phyloP scores from a whole-genome alignment of 352 stramenopile species.

The Pythium aquatile region DNA sequence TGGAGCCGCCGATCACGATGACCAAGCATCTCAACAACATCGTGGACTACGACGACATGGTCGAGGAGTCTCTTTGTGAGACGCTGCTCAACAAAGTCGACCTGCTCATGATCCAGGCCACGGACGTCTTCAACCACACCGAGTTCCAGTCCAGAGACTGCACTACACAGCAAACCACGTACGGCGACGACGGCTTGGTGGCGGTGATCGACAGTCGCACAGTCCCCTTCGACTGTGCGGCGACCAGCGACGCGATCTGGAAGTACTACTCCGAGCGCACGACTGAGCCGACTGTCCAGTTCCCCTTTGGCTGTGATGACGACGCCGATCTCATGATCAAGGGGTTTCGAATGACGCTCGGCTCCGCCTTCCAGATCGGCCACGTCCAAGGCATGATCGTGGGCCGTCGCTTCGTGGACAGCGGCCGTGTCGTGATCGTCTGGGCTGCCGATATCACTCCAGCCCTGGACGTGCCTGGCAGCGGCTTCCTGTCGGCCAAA shows the following conservation, averaged over 20 bases:
- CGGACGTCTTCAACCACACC: constrained; percentile 1
- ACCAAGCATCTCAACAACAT: constrained; percentile 9
- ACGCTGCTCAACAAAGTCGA: constrained; percentile 8
- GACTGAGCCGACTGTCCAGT: neutral
- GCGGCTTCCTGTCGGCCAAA: neutral
- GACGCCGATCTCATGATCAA: constrained; percentile 19
- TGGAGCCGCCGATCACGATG: neutral
- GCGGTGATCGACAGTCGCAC: constrained; percentile 4
- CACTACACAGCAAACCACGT: neutral
- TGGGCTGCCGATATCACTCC: constrained; percentile 9
- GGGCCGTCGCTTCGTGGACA: constrained; percentile 9
- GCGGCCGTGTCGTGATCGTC: constrained; percentile 5
- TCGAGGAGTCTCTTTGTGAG: constrained; percentile 5
- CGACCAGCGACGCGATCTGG: constrained; percentile 6
- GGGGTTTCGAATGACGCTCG: constrained; percentile 9
- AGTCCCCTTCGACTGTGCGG: constrained; percentile 9
- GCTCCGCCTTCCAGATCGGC: neutral
- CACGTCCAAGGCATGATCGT: constrained; percentile 15
- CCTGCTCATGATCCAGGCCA: neutral
- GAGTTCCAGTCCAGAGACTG: neutral
- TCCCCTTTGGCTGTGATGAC: neutral
- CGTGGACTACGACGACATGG: constrained; percentile 11
- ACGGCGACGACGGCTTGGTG: neutral
- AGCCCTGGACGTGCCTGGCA: neutral
- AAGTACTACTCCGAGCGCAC: constrained; percentile 7